Evolutionary conservation across 2,329 filamentous ascomycete genomes (phyloP).

Genomic region (Alternaria dauci): DNA sequence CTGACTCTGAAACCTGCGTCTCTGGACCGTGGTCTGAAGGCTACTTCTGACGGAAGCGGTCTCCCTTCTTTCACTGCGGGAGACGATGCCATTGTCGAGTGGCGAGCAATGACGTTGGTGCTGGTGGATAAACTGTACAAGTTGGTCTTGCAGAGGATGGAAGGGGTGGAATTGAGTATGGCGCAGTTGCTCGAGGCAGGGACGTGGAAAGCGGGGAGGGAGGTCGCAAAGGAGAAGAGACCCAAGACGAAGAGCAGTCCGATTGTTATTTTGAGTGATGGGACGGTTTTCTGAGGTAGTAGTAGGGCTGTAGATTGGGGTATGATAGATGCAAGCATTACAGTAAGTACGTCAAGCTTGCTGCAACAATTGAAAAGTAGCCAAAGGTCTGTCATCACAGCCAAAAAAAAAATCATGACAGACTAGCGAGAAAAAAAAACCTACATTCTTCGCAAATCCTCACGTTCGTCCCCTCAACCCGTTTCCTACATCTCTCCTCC

Average conservation of each 20-base stretch:
- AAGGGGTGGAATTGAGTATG: slow-evolving; percentile 73
- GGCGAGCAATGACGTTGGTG: slow-evolving; percentile 76
- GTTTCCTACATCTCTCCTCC: background rate
- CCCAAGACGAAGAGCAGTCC: slow-evolving; percentile 40
- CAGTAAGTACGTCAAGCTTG: background rate
- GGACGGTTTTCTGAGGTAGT: slow-evolving; percentile 35
- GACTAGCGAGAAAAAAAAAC: background rate
- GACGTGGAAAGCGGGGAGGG: slow-evolving; percentile 76
- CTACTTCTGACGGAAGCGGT: slow-evolving; percentile 64
- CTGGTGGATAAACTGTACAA: slow-evolving; percentile 73
- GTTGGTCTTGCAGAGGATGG: slow-evolving; percentile 73
- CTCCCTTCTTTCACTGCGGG: slow-evolving; percentile 74
- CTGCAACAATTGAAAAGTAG: background rate
- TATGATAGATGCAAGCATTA: background rate
- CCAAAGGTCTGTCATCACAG: background rate
- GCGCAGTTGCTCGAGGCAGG: slow-evolving; percentile 92
- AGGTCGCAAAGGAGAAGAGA: slow-evolving; percentile 33
- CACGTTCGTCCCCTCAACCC: background rate
- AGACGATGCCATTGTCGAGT: slow-evolving; percentile 80
- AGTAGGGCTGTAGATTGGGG: background rate
- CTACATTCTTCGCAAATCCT: background rate
- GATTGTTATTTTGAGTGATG: slow-evolving; percentile 43
- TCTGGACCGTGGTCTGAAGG: slow-evolving; percentile 71
- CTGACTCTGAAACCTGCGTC: slow-evolving; percentile 75
- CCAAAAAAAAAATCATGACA: no score